Percentiles rank a stretch among this genome's conserved stretches.
These are phyloP conservation scores for Penicillium maclennaniae DNA, from an alignment of 495 filamentous ascomycete species.

Conservation along the genomic window DNA sequence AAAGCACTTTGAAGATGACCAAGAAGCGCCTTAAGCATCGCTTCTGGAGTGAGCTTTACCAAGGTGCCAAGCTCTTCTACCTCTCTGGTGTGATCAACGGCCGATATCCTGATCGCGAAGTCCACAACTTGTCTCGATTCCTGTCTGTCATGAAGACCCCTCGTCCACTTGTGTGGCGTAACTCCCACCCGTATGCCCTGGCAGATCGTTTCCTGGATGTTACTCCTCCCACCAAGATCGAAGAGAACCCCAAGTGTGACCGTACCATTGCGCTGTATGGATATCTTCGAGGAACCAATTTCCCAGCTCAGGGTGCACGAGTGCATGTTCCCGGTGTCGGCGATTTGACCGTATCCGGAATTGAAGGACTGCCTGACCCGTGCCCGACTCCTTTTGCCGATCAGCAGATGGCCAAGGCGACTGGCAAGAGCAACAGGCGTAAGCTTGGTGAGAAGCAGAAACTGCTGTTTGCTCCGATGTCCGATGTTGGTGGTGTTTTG, in stretches of 20 bases:
- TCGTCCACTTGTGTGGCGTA: constrained; percentile 91
- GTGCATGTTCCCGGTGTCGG: constrained; percentile 93
- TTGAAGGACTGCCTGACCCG: constrained; percentile 87
- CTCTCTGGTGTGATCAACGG: constrained; percentile 93
- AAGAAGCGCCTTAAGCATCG: constrained; percentile 96
- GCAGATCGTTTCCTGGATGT: constrained; percentile 93
- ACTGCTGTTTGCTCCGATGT: constrained; percentile 93
- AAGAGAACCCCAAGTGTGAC: constrained; percentile 83
- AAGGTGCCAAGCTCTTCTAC: constrained; percentile 95
- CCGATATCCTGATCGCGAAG: constrained; percentile 91
- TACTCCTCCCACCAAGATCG: constrained; percentile 85
- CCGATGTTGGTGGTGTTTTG: constrained; percentile 87
- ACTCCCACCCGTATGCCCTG: constrained; percentile 88
- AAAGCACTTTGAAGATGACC: constrained; percentile 78
- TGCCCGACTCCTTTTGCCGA: constrained; percentile 92
- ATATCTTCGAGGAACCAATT: constrained; percentile 94
- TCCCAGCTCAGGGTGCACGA: constrained; percentile 77
- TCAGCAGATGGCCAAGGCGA: constrained; percentile 73
- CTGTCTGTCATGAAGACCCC: constrained; percentile 99
- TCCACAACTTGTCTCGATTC: constrained; percentile 92
- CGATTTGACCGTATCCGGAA: constrained; percentile 78
- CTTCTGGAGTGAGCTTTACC: constrained; percentile 94
- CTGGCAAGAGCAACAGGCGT: constrained; percentile 71
- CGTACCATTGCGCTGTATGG: constrained; percentile 87
- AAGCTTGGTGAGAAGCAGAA: constrained; percentile 93